Conservation (phyloP, 1,284 basidiomycete genomes). For the Ganoderma boninense region DNA sequence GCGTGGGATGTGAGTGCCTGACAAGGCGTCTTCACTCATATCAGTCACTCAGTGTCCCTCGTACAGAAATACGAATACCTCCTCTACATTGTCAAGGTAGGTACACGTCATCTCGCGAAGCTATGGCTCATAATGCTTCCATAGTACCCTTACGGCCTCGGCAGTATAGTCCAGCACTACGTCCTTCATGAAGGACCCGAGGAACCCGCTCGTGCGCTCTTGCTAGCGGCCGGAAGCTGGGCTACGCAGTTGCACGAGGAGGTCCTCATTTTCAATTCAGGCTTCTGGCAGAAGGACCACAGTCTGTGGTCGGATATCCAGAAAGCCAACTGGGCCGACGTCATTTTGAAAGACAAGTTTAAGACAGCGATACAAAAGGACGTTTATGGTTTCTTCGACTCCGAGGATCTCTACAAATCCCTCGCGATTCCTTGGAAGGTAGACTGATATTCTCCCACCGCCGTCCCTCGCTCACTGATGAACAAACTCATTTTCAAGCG, state of each 20-base stretch:
- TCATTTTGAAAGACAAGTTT: conserved; percentile 77
- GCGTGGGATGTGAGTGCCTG: conserved; percentile 62
- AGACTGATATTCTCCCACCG: background rate
- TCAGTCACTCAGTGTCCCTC: background rate
- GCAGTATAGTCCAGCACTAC: conserved; percentile 49
- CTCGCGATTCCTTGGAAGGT: conserved; percentile 87
- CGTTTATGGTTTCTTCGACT: conserved; percentile 79
- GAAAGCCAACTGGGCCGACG: conserved; percentile 77
- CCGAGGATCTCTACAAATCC: conserved; percentile 74
- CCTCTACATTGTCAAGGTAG: conserved; percentile 54
- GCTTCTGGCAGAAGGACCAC: conserved; percentile 71
- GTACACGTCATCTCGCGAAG: background rate
- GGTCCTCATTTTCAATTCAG: conserved; percentile 79
- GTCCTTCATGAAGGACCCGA: conserved; percentile 70
- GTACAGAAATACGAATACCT: conserved; percentile 55
- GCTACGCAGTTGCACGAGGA: conserved; percentile 65
- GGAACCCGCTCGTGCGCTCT: conserved; percentile 57
- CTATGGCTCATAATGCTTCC: background rate
- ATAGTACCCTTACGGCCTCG: conserved; percentile 55
- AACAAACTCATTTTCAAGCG: conserved; percentile 52
- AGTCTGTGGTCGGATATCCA: conserved; percentile 75
- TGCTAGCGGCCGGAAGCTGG: conserved; percentile 63
- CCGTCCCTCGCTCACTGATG: background rate
- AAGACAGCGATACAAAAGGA: conserved; percentile 76
- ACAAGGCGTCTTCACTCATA: background rate